Conservation (phyloP, 2,329 filamentous ascomycete species). For the Aspergillus sp. region DNA sequence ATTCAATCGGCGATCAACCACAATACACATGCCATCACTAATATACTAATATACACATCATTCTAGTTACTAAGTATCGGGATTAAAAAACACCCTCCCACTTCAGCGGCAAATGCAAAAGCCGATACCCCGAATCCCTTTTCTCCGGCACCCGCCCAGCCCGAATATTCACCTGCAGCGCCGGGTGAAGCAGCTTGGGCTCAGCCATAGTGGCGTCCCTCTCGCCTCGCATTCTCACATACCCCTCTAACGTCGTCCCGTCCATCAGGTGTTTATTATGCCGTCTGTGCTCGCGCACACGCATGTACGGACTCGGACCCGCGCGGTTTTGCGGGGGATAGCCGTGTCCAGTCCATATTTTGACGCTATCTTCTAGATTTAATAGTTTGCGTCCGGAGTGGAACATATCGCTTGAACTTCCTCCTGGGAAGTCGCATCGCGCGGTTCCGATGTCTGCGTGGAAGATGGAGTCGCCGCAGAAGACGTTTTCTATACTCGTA, state of each 20-base stretch:
- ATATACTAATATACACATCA: too few relatives aligned
- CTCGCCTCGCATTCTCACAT: constrained; percentile 44
- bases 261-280: constrained; percentile 52
- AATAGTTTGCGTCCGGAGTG: constrained; percentile 46
- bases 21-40: too few relatives aligned
- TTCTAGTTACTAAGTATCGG: too few relatives aligned
- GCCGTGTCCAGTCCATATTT: constrained; percentile 56
- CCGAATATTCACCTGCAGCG: constrained; percentile 55
- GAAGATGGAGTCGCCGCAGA: constrained; percentile 55
- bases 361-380: constrained; percentile 40
- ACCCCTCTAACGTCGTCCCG: constrained; percentile 44
- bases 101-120: too few relatives aligned
- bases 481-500: constrained; percentile 33
- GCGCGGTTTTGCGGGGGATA: constrained; percentile 37
- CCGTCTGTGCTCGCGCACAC: constrained; percentile 46
- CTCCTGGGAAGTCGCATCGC: constrained; percentile 55
- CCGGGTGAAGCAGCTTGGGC: constrained; percentile 51
- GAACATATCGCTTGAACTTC: constrained; percentile 45
- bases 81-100: too few relatives aligned
- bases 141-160: background rate
- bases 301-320: background rate
- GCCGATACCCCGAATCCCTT: too few relatives aligned
- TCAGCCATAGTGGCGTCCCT: constrained; percentile 46
- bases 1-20: too few relatives aligned
- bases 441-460: constrained; percentile 52